Evolutionary conservation across 169 alveolate species (phyloP).

Genomic region (Amoebophrya sp.): DNA sequence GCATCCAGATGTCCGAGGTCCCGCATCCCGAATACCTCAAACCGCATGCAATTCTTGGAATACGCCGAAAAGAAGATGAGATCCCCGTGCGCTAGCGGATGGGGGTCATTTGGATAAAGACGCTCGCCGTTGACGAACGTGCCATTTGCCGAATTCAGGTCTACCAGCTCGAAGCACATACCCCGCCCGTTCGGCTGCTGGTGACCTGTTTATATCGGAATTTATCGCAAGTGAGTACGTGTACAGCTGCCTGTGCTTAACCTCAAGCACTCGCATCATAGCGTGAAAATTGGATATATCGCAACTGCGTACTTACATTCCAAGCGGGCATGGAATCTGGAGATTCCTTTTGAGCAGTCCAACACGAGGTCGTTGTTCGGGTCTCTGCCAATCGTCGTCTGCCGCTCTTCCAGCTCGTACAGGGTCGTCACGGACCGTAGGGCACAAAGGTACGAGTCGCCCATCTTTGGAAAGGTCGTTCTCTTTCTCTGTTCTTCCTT

Average conservation of each 20-base stretch:
- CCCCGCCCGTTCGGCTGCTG: too few species aligned
- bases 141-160: neutral
- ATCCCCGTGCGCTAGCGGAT: neutral
- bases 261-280: neutral
- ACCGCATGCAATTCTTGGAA: neutral
- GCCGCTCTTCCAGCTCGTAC: neutral
- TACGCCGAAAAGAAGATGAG: neutral
- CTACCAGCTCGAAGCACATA: neutral
- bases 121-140: constrained; percentile 23
- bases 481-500: too few species aligned
- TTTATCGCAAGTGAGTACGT: too few species aligned
- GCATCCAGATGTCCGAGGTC: neutral
- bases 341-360: neutral
- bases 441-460: neutral
- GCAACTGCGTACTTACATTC: neutral
- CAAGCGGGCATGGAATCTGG: neutral
- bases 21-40: neutral
- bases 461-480: too few species aligned
- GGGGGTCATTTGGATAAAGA: neutral
- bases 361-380: constrained; percentile 8
- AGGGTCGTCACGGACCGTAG: neutral
- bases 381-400: neutral
- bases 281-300: neutral
- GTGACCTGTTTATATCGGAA: too few species aligned
- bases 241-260: too few species aligned